Conservation (phyloP, 176 grass and related monocot genomes). For the Eleusine indica region DNA sequence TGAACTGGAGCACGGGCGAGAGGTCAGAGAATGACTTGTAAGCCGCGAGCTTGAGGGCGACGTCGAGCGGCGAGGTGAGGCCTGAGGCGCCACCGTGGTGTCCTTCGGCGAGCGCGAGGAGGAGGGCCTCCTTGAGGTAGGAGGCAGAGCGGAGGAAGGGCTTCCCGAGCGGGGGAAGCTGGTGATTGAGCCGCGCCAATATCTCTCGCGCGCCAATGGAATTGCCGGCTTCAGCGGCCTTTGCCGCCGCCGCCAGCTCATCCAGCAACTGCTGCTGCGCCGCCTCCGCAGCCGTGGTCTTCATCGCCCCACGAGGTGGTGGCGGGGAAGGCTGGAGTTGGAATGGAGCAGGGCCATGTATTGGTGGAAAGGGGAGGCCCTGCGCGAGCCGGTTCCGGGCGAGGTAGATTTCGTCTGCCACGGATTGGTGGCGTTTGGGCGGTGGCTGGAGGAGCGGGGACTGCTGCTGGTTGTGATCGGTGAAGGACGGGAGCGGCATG, state of each 20-base stretch:
- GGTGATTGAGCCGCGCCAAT: constrained; percentile 99
- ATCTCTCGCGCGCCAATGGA: constrained; percentile 81
- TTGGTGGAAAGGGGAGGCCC: constrained; percentile 36
- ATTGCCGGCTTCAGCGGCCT: constrained; percentile 77
- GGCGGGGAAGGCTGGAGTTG: constrained; percentile 63
- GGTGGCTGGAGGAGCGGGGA: constrained; percentile 49
- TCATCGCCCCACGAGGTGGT: constrained; percentile 33
- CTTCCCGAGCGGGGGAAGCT: constrained; percentile 87
- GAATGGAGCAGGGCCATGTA: constrained; percentile 46
- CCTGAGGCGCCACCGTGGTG: constrained; percentile 25
- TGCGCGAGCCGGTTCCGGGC: constrained; percentile 44
- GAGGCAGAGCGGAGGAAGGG: constrained; percentile 89
- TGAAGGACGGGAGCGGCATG: constrained; percentile 49
- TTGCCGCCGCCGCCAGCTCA: constrained; percentile 71
- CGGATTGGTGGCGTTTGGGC: constrained; percentile 58
- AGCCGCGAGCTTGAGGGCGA: constrained; percentile 68
- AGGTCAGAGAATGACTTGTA: constrained; percentile 67
- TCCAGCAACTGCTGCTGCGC: constrained; percentile 62
- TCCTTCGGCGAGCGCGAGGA: constrained; percentile 56
- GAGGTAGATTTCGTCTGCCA: constrained; percentile 50
- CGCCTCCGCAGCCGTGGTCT: constrained; percentile 40
- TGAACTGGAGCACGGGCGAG: constrained; percentile 59
- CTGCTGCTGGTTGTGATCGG: constrained; percentile 42
- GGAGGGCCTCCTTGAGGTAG: constrained; percentile 93
- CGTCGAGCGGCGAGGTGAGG: constrained; percentile 56